phyloP scores from a whole-genome alignment of 192 early-diverging fungal species.

The Diversispora eburnea region DNA sequence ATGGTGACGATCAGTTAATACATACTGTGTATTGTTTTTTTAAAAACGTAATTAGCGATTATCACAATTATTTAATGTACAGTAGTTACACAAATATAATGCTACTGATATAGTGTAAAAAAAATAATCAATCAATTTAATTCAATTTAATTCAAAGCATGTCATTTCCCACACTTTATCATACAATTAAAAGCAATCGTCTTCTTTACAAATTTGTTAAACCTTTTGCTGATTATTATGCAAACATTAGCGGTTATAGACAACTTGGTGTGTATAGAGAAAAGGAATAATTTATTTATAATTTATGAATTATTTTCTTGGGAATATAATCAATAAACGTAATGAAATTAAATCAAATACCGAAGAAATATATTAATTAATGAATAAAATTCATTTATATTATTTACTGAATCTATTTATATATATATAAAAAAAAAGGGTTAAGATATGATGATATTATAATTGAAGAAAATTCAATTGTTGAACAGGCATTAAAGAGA shows the following conservation, averaged over 20 bases:
- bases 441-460: constrained; percentile 89
- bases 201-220: constrained; percentile 49
- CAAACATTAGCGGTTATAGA: constrained; percentile 66
- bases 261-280: constrained; percentile 56
- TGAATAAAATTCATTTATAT: too few relatives aligned
- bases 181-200: constrained; percentile 51
- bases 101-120: too few relatives aligned
- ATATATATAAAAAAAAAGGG: constrained; percentile 45
- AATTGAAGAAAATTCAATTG: constrained; percentile 76
- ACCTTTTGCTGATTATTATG: constrained; percentile 64
- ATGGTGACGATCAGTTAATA: too few relatives aligned
- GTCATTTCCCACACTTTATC: constrained; percentile 47
- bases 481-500: constrained; percentile 78
- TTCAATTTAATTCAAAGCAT: constrained; percentile 19
- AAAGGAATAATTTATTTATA: not conserved
- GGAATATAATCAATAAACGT: too few relatives aligned
- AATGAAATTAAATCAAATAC: too few relatives aligned
- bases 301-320: constrained; percentile 11
- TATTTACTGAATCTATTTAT: too few relatives aligned
- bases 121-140: too few relatives aligned
- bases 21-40: too few relatives aligned
- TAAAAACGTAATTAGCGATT: too few relatives aligned
- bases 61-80: too few relatives aligned
- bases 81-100: too few relatives aligned
- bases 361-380: too few relatives aligned